A percentile compares a stretch with the other conserved stretches of the same genome.
Evolutionary conservation across 257 asterid genomes (phyloP).

Genomic region (Solanum ossicruentum): DNA sequence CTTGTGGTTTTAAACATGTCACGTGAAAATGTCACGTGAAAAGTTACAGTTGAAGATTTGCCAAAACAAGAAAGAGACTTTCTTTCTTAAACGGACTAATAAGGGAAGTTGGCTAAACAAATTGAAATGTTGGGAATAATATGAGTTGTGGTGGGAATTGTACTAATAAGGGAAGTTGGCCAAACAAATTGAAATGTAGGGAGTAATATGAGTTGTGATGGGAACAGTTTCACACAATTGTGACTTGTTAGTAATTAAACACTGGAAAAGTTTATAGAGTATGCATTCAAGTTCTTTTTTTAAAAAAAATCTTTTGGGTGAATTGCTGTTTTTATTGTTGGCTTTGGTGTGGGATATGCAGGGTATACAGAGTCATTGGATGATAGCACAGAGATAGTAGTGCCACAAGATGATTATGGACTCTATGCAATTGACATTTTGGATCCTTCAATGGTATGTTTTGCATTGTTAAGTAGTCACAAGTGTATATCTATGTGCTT

Average conservation of each 20-base stretch:
- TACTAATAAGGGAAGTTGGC: too few relatives aligned
- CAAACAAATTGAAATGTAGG: not conserved
- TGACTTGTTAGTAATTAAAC: not conserved
- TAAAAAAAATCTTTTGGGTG: not conserved
- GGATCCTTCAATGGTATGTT: constrained; percentile 80
- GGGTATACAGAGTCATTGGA: constrained; percentile 87
- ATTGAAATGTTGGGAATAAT: not conserved
- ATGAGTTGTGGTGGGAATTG: not conserved
- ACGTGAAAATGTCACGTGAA: not conserved
- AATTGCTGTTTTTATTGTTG: not conserved
- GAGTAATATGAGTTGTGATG: not conserved
- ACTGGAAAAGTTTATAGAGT: not conserved
- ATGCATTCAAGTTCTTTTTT: not conserved
- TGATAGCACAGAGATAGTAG: constrained; percentile 47
- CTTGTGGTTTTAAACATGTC: not conserved
- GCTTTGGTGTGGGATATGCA: constrained; percentile 7
- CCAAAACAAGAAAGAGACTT: not conserved
- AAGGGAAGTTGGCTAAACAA: not conserved
- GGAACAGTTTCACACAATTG: not conserved
- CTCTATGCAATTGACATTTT: constrained; percentile 88
- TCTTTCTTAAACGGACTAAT: too few relatives aligned
- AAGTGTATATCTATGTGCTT: not conserved
- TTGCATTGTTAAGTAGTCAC: not conserved
- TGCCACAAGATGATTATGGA: constrained; percentile 94
- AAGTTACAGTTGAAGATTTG: not conserved